Base-by-base conservation (phyloP, 768 basidiomycete species). In the Exsudoporus frostii region DNA sequence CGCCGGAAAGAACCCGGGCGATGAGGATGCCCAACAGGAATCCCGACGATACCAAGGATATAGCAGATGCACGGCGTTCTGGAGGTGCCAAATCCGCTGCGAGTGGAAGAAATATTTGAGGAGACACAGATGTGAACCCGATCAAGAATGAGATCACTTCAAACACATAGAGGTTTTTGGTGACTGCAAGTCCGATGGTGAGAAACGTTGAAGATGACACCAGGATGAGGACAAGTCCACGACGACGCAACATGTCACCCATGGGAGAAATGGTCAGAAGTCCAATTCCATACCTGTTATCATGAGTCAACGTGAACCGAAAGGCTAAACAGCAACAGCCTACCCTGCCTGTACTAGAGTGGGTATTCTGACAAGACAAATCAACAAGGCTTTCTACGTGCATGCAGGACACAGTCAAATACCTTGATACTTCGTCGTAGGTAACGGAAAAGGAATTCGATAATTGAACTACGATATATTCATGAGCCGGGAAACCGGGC, bases 1-100 rank as follows among this genome's bases (percentile, higher is more conserved):
- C 72, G 0, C 88, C 87, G 0, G 86, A 76, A 14, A 90, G 68
- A 1, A 90, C 86, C 20, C 89, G 80, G 0, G 89, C 88, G 10
- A 85, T 73, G 20, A 90, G 81, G 38, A 91, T 72, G 9, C 89
- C 90, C 24, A 90, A 74, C 9, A 90, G 72, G 10, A 91, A 73
- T n/a, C 76, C 79, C 0, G 85, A 78, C 42, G 84, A 71, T 11
- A 87, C 84, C 57, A 91, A 82, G 4, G 87, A 83, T 45, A 95
- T 79, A 0, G 90, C 85, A 14, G 83, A 75, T 0, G 86, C 90
- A 14, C 90, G 81, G 7, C 79, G 77, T 36, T 84, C 75, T 2
- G 84, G 80, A 0, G 88, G 87, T 0, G 90, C 90, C 29, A 93
- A 78, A 67, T 94, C 92, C 5, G 85, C 91, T 0, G 88, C 87